Evolutionary conservation across 257 asterid species (phyloP).

Genomic region (Salvia splendens): DNA sequence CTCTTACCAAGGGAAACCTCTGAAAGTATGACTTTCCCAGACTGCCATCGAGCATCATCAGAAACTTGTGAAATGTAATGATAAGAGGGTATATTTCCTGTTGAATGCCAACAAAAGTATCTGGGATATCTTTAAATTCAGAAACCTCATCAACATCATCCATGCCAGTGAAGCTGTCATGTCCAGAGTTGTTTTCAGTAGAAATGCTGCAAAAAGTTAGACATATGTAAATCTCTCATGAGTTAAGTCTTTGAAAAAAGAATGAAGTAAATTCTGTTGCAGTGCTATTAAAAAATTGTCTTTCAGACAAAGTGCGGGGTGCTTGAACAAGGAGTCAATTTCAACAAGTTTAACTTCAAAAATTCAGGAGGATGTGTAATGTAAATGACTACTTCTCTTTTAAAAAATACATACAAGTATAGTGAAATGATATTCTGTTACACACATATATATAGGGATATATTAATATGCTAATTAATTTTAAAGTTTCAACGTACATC

Average conservation of each 20-base stretch:
- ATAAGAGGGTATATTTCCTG: slow-evolving; percentile 58
- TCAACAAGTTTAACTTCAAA: background rate
- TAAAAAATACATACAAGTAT: background rate
- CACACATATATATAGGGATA: too few species aligned
- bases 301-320: too few species aligned
- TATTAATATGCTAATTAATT: too few species aligned
- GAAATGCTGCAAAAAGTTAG: slow-evolving; percentile 44
- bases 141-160: slow-evolving; percentile 53
- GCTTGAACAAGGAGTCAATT: background rate
- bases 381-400: background rate
- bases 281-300: too few species aligned
- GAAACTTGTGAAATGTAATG: slow-evolving; percentile 61
- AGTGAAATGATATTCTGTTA: background rate
- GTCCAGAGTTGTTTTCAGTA: slow-evolving; percentile 28
- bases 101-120: slow-evolving; percentile 49
- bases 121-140: slow-evolving; percentile 55
- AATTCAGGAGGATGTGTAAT: background rate
- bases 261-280: too few species aligned
- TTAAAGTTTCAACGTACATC: too few species aligned
- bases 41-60: slow-evolving; percentile 76
- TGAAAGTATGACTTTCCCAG: slow-evolving; percentile 53
- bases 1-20: slow-evolving; percentile 42
- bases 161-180: slow-evolving; percentile 25
- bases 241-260: background rate
- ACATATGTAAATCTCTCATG: background rate